Evolutionary conservation across 768 basidiomycete species (phyloP), one percentile per base, ranked within the genome.

Genomic region (Clitopilus passeckerianus): DNA sequence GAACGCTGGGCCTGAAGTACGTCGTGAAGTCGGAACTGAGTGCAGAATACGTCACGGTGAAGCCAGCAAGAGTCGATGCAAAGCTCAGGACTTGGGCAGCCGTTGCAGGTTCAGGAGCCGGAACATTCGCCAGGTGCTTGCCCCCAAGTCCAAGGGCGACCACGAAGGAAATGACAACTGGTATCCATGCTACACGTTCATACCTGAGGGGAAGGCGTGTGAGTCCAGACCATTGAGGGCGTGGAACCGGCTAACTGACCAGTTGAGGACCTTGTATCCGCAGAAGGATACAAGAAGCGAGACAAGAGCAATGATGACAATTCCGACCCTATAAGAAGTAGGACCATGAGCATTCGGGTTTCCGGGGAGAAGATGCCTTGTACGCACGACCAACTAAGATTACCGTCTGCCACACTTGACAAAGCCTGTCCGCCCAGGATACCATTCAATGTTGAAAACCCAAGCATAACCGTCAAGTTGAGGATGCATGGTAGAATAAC

Each of bases 121-220:
- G 76, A 1, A 75, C 76, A 55, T 76, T 80, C 15, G 72, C 72
- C 10, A 94, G 74, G 63, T 92, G 78, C 62, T 89, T 87, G 0
- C 86, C 91, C 0, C 90, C 85, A n/a, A 90, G 76, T 2, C 88
- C 91, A 12, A 89, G 72, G 8, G 83, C 84, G 56, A 93, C 80
- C 33, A 91, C 63, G 68, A 87, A 92, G 8, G 86, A 81, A 56
- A 93, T 72, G n/a, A 91, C 66, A 16, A 91, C 81, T 0, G 93
- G 92, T 16, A 93, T 77, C 91, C 91, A 93, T 1, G 87, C 76
- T 1, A 89, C 60, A 9, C 85, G 80, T 64, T 92, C 91, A 65
- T 90, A 93, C 27, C 27, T 30, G 7, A 4, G 27, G 27, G 7
- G 77, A 30, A 30, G 27, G 4, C 78, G 80, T 44, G 1, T 14